Percentiles rank a stretch among this genome's conserved stretches.
Evolutionary conservation across 2,329 filamentous ascomycete species (phyloP).

Genomic region (Microsporum ferrugineum): DNA sequence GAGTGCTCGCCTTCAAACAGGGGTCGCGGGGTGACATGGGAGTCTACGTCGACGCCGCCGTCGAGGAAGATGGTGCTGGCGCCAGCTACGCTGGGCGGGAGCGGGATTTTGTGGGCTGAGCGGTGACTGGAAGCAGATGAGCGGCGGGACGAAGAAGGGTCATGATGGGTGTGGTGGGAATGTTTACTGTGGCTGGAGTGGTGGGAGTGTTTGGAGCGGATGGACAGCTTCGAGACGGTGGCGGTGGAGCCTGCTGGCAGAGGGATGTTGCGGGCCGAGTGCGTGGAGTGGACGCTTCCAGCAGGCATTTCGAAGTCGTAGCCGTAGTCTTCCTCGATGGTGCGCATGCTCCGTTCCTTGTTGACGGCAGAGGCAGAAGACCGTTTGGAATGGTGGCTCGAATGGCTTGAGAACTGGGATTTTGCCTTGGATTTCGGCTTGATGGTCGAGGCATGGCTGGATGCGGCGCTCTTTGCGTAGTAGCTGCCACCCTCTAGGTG

Average conservation of each 20-base stretch:
- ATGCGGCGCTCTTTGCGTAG: conserved; percentile 17
- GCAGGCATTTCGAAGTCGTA: not conserved
- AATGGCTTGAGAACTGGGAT: conserved; percentile 1
- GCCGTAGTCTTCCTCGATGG: not conserved
- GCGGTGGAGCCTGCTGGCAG: conserved; percentile 25
- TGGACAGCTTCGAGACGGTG: conserved; percentile 12
- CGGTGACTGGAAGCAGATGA: conserved; percentile 8
- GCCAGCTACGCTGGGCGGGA: conserved; percentile 23
- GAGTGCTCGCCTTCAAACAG: conserved; percentile 15
- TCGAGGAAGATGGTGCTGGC: conserved; percentile 21
- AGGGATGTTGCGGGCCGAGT: conserved; percentile 27
- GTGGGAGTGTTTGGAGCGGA: conserved; percentile 13
- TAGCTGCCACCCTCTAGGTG: conserved; percentile 11
- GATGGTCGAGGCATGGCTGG: conserved; percentile 12
- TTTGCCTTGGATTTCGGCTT: conserved; percentile 6
- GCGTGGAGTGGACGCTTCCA: conserved; percentile 16
- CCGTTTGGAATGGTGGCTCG: not conserved
- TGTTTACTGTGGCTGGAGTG: conserved; percentile 14
- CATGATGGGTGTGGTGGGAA: conserved; percentile 6
- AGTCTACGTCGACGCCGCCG: conserved; percentile 24
- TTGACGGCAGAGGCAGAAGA: not conserved
- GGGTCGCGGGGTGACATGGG: conserved; percentile 48
- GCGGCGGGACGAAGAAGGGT: not conserved
- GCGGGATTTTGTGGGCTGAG: conserved; percentile 21
- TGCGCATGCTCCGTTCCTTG: not conserved